Conservation (phyloP, 2,329 filamentous ascomycete genomes). For the Colletotrichum trifolii region DNA sequence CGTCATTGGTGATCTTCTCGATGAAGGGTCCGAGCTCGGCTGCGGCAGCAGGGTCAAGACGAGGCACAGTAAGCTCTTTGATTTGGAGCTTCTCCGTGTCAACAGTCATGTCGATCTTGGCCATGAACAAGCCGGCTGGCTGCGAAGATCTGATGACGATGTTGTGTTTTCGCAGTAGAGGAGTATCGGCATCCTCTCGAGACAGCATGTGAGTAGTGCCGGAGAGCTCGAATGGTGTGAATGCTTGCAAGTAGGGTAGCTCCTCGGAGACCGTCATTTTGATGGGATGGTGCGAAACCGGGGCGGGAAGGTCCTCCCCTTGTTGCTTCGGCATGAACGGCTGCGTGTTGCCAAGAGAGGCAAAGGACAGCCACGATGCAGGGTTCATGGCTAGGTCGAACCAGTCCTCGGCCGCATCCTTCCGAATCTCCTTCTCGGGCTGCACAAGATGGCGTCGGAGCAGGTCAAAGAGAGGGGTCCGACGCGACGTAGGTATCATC, state of each 20-base stretch:
- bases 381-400: constrained; percentile 63
- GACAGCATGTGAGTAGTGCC: constrained; percentile 63
- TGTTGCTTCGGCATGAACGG: constrained; percentile 41
- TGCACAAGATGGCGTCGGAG: constrained; percentile 56
- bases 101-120: constrained; percentile 68
- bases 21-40: constrained; percentile 68
- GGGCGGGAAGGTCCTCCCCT: constrained; percentile 50
- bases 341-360: constrained; percentile 46
- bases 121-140: constrained; percentile 66
- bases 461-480: constrained; percentile 53
- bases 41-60: constrained; percentile 68
- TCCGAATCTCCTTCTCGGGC: constrained; percentile 44
- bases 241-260: constrained; percentile 75
- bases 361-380: constrained; percentile 63
- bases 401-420: constrained; percentile 52
- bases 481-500: constrained; percentile 46
- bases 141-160: constrained; percentile 62
- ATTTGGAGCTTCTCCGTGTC: constrained; percentile 64
- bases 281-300: constrained; percentile 73
- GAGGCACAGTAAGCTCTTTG: constrained; percentile 61
- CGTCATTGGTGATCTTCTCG: constrained; percentile 51
- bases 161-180: constrained; percentile 63
- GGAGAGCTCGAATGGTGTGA: constrained; percentile 74
- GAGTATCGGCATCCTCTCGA: constrained; percentile 40
- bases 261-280: constrained; percentile 72